Evolutionary conservation across 495 filamentous ascomycete species (phyloP).

Genomic region (Tuber indicum): DNA sequence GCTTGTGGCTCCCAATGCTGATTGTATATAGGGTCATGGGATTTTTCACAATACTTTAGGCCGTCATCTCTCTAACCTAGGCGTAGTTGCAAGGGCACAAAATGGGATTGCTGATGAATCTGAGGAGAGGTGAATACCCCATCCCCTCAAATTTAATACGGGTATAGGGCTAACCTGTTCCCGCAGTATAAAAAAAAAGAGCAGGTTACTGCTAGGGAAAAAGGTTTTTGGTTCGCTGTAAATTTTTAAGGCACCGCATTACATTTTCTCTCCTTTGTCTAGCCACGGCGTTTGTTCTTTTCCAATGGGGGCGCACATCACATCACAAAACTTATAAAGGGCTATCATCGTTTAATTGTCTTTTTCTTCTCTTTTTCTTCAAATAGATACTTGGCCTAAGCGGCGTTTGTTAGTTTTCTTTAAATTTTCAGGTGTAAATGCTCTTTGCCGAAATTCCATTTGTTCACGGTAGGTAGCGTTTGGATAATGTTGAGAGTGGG

Average conservation of each 20-base stretch:
- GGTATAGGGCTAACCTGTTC: neutral
- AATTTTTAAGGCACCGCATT: neutral
- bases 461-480: neutral
- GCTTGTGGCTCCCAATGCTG: neutral
- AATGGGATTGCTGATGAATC: constrained; percentile 33
- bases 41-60: constrained; percentile 36
- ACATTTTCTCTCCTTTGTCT: neutral
- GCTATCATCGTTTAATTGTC: neutral
- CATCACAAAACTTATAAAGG: neutral
- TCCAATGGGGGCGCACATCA: neutral
- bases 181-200: constrained; percentile 44
- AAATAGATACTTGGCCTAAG: neutral
- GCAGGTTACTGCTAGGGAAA: constrained; percentile 47
- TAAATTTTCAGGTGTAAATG: neutral
- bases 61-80: constrained; percentile 37
- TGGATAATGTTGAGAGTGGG: neutral
- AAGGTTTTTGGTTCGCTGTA: constrained; percentile 41
- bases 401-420: neutral
- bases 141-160: neutral
- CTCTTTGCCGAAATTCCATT: neutral
- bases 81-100: constrained; percentile 29
- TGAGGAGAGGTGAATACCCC: constrained; percentile 44
- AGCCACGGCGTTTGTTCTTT: neutral
- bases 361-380: neutral
- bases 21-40: constrained; percentile 15